Evolutionary conservation across 2,329 filamentous ascomycete genomes (phyloP), one percentile per base, ranked within the genome.

Genomic region (Ampelomyces quisqualis): DNA sequence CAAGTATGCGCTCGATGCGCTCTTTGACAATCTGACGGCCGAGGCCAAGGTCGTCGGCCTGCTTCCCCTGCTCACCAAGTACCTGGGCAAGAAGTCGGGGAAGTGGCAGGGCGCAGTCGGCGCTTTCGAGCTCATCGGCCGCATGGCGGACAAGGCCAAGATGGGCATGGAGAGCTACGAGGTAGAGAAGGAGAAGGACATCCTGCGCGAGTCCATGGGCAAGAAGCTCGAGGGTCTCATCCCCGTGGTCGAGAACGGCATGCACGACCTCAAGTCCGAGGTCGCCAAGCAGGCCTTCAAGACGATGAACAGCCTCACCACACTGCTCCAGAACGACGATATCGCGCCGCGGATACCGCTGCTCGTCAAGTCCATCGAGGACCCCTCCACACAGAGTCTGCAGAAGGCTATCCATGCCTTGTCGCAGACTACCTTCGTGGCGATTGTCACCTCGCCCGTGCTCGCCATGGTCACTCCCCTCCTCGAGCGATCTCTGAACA

Each of bases 31-130:
- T 63, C 74, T 98, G 49, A 84, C 81, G 63, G 74, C 89, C 40
- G 93, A 97, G 74, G 84, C 88, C 34, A 80, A 95, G 61, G 85
- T 95, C 37, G 80, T 82, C 49, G 90, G 87, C 14, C 78, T 98
- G 28, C 75, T 98, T 36, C 90, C 93, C 2, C 78, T 81, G 11
- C 74, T 98, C 27, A 72, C 77, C 48, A 71, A 77, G 37, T 97
- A 97, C 67, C 77, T 98, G 20, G 76, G 77, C 64, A 94, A 89
- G 72, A 82, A 81, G 62, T 86, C 89, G 11, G 90, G 88, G 53
- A 98, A 98, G 73, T 98, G 93, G 93, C 93, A 98, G 73, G 93
- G 93, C 46, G 88, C 88, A 11, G 88, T 96, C 38, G 90, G 86
- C 46, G 93, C 88, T 31, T 85, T 86, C 64, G 83, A 86, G 68